Conservation (phyloP, 2,329 filamentous ascomycete genomes). For the Cercospora zeina region DNA sequence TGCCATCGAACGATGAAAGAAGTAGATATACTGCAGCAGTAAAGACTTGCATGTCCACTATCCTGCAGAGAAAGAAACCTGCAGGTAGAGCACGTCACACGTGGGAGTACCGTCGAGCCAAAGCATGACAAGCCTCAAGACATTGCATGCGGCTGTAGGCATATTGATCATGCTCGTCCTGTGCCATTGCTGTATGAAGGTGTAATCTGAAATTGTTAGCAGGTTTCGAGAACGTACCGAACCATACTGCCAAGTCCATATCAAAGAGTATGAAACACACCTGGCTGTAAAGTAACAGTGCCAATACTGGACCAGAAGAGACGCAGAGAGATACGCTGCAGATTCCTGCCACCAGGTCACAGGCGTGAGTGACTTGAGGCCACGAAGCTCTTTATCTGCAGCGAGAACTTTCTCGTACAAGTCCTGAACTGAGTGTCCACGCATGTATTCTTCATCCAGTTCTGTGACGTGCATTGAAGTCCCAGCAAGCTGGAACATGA, state of each 20-base stretch:
- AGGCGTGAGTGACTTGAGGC: slow-evolving; percentile 32
- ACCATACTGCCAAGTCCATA: neutral
- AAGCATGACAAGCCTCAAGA: slow-evolving; percentile 30
- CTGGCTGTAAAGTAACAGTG: slow-evolving; percentile 33
- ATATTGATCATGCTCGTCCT: slow-evolving; percentile 31
- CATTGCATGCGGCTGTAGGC: slow-evolving; percentile 34
- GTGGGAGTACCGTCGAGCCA: slow-evolving; percentile 29
- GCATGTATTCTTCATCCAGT: slow-evolving; percentile 31
- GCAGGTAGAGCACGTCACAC: slow-evolving; percentile 29
- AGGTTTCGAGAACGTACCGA: neutral
- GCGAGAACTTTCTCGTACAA: slow-evolving; percentile 25
- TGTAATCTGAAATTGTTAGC: slow-evolving; percentile 24
- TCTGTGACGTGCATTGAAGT: slow-evolving; percentile 35
- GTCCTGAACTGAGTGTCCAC: slow-evolving; percentile 25
- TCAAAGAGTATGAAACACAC: neutral
- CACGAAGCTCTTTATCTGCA: slow-evolving; percentile 33
- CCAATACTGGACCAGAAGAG: slow-evolving; percentile 34
- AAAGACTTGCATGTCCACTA: slow-evolving; percentile 36
- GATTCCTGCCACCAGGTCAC: slow-evolving; percentile 23
- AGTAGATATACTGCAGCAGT: slow-evolving; percentile 33
- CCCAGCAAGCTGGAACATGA: slow-evolving; percentile 33
- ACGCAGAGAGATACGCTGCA: slow-evolving; percentile 16
- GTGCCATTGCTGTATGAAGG: slow-evolving; percentile 32
- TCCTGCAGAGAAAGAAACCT: slow-evolving; percentile 35
- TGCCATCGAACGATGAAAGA: slow-evolving; percentile 18